Base-by-base conservation (phyloP, 192 early-diverging fungal species). In the Glomus cerebriforme region DNA sequence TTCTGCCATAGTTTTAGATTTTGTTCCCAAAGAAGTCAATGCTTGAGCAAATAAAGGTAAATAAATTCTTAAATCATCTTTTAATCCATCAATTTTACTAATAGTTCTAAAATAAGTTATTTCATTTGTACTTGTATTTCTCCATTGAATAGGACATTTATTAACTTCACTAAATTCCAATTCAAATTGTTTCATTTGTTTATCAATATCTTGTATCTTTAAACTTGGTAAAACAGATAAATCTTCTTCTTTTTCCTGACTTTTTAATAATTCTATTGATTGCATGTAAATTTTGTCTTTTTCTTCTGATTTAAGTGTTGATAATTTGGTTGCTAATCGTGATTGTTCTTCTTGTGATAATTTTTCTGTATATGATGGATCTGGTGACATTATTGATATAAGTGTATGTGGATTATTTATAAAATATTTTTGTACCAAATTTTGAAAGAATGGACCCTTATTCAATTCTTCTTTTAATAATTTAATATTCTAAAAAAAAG, bases 81-180 rank as follows among this genome's bases (percentile, higher is more conserved):
- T 86, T 67, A 96, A 78, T 77, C 85, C 86, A 37, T 84, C 84
- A 43, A 93, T 85, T 37, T 88, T 85, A 78, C 92, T 92, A 73
- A 92, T 92, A 0, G 90, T 85, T n/a, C 88, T 87, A 63, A 96
- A 85, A 82, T 98, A 98, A 39, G 95, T 95, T 69, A 98, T 91
- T 29, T 95, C 96, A 77, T 98, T 98, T 45, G 97, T 98, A 4
- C 90, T 79, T 0, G 96, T 92, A 7, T 88, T 85, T 67, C 95
- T 87, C 92, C 91, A 93, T 66, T 95, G 93, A 34, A 95, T 89
- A 31, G 90, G 88, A 13, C 87, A 79, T 10, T 83, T 83, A 49
- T 78, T 80, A n/a, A 88, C 66, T 15, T 81, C 83, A 54, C 77
- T 87, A 47, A 88, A 85, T 10, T 87, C 84, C 37, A 93, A 81